Evolutionary conservation across 805 yeast species (phyloP).

Genomic region (Saccharomycopsis selenospora): DNA sequence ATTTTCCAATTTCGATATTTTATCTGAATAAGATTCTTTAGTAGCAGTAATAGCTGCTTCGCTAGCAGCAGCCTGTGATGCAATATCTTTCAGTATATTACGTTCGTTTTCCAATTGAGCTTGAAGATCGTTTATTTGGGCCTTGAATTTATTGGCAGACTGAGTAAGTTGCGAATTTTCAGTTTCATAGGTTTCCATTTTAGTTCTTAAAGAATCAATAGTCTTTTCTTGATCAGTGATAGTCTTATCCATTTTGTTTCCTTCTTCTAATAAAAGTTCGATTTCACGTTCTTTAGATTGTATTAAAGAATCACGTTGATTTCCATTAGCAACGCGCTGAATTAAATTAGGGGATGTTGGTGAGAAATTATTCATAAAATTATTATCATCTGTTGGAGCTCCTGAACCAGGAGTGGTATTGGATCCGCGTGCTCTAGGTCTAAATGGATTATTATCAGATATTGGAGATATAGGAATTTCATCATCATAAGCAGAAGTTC

Average conservation of each 20-base stretch:
- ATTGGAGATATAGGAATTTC: background rate
- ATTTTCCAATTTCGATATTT: slow-evolving; percentile 3
- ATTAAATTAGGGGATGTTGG: no score
- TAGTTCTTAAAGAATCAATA: slow-evolving; percentile 15
- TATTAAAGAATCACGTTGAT: background rate
- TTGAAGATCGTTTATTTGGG: background rate
- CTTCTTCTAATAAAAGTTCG: slow-evolving; percentile 38
- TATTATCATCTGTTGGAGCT: no score
- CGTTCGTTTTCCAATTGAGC: slow-evolving; percentile 7
- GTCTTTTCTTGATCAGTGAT: slow-evolving; percentile 34
- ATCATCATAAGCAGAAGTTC: background rate
- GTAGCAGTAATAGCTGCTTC: background rate
- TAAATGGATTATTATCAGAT: background rate
- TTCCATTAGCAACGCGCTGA: no score
- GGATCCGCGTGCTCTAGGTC: no score
- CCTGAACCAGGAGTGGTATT: no score
- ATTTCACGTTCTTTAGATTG: slow-evolving; percentile 36
- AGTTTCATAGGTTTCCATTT: slow-evolving; percentile 10
- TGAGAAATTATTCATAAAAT: no score
- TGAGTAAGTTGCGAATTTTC: slow-evolving; percentile 9
- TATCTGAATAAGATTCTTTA: background rate
- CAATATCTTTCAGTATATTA: background rate
- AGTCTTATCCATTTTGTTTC: slow-evolving; percentile 41
- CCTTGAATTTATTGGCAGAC: slow-evolving; percentile 4
- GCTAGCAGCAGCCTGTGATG: background rate